phyloP scores from a whole-genome alignment of 1,284 basidiomycete genomes.

The Prillingera fragicola region DNA sequence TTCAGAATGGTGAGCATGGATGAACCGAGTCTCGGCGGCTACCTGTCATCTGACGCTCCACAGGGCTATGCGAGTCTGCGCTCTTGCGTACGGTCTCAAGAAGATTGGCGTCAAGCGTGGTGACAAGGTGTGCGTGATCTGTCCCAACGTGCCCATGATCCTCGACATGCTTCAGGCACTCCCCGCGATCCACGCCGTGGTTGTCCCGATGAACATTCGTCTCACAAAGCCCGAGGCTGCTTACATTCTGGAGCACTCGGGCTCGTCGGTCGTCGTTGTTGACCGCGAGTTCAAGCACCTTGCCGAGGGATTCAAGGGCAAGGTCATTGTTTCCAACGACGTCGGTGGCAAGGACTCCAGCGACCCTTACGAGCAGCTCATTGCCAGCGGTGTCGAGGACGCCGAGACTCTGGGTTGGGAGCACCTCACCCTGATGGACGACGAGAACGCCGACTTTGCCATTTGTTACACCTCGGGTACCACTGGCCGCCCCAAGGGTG shows the following conservation, averaged over 20 bases:
- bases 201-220: slow-evolving; percentile 19
- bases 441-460: slow-evolving; percentile 15
- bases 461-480: slow-evolving; percentile 22
- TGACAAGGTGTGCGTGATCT: slow-evolving; percentile 64
- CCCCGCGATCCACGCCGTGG: slow-evolving; percentile 14
- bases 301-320: slow-evolving; percentile 13
- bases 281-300: slow-evolving; percentile 20
- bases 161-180: slow-evolving; percentile 17
- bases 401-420: slow-evolving; percentile 14
- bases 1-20: slow-evolving; percentile 21
- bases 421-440: slow-evolving; percentile 16
- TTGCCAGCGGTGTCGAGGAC: slow-evolving; percentile 11
- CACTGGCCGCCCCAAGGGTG: slow-evolving; percentile 18
- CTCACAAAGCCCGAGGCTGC: slow-evolving; percentile 16
- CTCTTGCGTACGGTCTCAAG: slow-evolving; percentile 64
- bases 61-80: slow-evolving; percentile 20
- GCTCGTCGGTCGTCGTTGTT: slow-evolving; percentile 8
- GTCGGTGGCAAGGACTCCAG: slow-evolving; percentile 11
- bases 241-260: slow-evolving; percentile 19
- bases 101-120: slow-evolving; percentile 66
- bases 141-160: slow-evolving; percentile 18
- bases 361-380: slow-evolving; percentile 15
- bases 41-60: slow-evolving; percentile 66
- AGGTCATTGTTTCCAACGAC: slow-evolving; percentile 15
- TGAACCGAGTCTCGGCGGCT: slow-evolving; percentile 41